These are phyloP conservation scores for Boechera stricta DNA, from an alignment of 345 rosid species.

Conservation along the genomic window DNA sequence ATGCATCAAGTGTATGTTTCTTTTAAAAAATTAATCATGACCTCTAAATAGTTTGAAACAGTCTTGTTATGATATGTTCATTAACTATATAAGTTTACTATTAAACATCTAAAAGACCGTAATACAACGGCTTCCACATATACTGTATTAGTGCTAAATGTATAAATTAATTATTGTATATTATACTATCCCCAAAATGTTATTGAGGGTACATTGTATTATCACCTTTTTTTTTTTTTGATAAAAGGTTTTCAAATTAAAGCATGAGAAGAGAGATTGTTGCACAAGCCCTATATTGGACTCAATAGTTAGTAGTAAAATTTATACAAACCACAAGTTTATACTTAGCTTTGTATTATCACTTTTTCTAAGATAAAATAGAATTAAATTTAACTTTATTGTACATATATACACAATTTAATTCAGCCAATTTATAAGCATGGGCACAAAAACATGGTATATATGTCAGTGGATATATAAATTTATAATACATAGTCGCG, in stretches of 20 bases:
- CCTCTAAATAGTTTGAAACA: too few relatives aligned
- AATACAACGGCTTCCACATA: not conserved
- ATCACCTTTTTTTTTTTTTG: too few relatives aligned
- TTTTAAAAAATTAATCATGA: too few relatives aligned
- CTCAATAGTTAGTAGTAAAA: not conserved
- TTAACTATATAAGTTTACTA: not conserved
- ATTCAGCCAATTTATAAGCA: not conserved
- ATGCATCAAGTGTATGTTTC: not conserved
- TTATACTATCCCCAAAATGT: too few relatives aligned
- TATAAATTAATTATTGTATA: too few relatives aligned
- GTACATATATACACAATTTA: not conserved
- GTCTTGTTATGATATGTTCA: not conserved
- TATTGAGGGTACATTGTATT: too few relatives aligned
- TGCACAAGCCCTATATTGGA: not conserved
- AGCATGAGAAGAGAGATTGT: too few relatives aligned
- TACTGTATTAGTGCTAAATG: not conserved
- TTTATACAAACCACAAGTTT: not conserved
- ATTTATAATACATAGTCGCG: not conserved
- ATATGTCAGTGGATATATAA: slow-evolving; percentile 3
- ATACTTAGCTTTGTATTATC: not conserved
- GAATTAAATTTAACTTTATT: not conserved
- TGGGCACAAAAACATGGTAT: slow-evolving; percentile 18
- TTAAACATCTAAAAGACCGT: not conserved
- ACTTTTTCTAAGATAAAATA: not conserved
- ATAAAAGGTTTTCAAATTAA: too few relatives aligned